phyloP scores from a whole-genome alignment of 192 early-diverging fungal genomes.

The Gonapodya sp. region DNA sequence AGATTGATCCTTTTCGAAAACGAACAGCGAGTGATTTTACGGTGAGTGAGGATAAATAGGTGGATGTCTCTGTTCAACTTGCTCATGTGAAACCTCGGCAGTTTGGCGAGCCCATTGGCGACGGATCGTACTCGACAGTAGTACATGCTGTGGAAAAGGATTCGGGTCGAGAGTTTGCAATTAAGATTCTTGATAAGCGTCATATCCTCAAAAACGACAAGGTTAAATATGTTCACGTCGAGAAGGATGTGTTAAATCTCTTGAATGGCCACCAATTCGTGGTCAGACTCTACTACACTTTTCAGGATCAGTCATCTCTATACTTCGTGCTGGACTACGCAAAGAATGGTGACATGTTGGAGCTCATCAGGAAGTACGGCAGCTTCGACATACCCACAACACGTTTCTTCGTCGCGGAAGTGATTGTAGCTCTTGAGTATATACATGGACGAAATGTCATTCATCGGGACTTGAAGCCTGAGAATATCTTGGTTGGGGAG shows the following conservation, averaged over 20 bases:
- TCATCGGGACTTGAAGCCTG: constrained; percentile 94
- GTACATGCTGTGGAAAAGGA: constrained; percentile 64
- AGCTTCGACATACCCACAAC: constrained; percentile 62
- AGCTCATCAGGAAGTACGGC: constrained; percentile 60
- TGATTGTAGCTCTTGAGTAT: constrained; percentile 76
- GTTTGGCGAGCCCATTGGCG: constrained; percentile 75
- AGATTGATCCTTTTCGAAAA: constrained; percentile 34
- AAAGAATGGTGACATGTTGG: constrained; percentile 81
- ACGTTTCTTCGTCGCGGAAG: constrained; percentile 79
- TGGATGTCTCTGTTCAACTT: not conserved
- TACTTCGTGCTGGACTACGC: constrained; percentile 87
- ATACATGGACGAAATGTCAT: constrained; percentile 78
- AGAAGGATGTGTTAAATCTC: constrained; percentile 77
- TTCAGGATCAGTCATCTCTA: constrained; percentile 80
- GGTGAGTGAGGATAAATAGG: too few relatives aligned
- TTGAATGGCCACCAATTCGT: constrained; percentile 76
- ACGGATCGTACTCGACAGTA: constrained; percentile 94
- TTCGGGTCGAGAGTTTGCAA: constrained; percentile 65
- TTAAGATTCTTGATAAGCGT: constrained; percentile 75
- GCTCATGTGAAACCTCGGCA: constrained; percentile 14
- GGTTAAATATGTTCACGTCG: constrained; percentile 83
- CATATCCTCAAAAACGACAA: constrained; percentile 94
- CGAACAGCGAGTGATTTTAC: constrained; percentile 70
- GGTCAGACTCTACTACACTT: constrained; percentile 89
- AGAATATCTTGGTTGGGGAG: constrained; percentile 79